Conservation (phyloP, 805 yeast species). For the Spathaspora girioi region DNA sequence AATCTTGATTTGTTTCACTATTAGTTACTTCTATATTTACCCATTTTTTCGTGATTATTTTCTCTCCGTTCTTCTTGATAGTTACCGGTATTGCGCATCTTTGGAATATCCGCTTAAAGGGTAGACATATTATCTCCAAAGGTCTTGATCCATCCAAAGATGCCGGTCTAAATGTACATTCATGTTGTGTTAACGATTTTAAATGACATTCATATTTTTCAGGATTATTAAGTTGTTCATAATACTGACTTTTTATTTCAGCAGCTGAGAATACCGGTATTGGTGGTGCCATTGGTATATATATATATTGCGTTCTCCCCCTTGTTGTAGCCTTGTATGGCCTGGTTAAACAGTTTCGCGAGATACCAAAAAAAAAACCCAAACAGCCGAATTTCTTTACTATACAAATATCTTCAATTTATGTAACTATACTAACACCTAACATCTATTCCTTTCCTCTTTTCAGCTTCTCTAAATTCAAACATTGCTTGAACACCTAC, state of each 20-base stretch:
- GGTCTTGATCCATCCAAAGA: slow-evolving; percentile 16
- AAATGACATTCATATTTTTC: slow-evolving; percentile 30
- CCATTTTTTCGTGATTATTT: slow-evolving; percentile 25
- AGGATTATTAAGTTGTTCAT: slow-evolving; percentile 24
- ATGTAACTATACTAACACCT: slow-evolving; percentile 57
- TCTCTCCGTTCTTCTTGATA: slow-evolving; percentile 22
- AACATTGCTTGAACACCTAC: slow-evolving; percentile 92
- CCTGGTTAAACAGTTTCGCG: background rate
- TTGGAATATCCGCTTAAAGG: slow-evolving; percentile 40
- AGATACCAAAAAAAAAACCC: too few relatives aligned
- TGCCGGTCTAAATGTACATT: slow-evolving; percentile 34
- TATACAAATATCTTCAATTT: too few relatives aligned
- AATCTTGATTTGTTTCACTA: slow-evolving; percentile 24
- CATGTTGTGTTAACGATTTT: slow-evolving; percentile 35
- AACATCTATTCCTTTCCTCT: slow-evolving; percentile 75
- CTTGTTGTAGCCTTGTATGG: background rate
- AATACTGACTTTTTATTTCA: slow-evolving; percentile 25
- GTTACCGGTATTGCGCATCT: slow-evolving; percentile 29
- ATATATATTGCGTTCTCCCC: background rate
- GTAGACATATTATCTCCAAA: slow-evolving; percentile 38
- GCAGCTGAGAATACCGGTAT: slow-evolving; percentile 33
- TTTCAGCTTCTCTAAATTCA: slow-evolving; percentile 84
- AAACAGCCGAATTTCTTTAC: too few relatives aligned
- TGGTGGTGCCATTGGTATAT: slow-evolving; percentile 38
- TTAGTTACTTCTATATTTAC: slow-evolving; percentile 38